Percentiles rank a stretch among this genome's conserved stretches.
Evolutionary conservation across 805 yeast species (phyloP).

Genomic region (Ogataea thermomethanolica): DNA sequence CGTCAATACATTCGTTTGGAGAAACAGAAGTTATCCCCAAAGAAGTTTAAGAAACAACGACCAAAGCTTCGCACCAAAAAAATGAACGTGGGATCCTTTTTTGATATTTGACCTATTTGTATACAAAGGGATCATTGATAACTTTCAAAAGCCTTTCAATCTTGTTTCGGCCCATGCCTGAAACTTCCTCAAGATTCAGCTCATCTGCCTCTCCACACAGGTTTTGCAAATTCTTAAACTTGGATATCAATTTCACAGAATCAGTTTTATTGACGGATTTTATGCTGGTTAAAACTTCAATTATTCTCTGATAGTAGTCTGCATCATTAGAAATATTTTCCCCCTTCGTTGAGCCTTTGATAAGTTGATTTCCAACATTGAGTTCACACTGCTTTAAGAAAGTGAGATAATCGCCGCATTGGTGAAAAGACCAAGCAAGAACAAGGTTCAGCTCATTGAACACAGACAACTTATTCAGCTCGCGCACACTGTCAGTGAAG

Average conservation of each 20-base stretch:
- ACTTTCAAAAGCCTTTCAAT: constrained; percentile 37
- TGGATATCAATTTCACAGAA: constrained; percentile 47
- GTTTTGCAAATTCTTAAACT: constrained; percentile 42
- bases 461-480: constrained; percentile 45
- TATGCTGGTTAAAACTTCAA: constrained; percentile 44
- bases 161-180: constrained; percentile 50
- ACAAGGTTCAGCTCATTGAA: constrained; percentile 48
- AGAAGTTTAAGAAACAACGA: constrained; percentile 1
- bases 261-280: constrained; percentile 52
- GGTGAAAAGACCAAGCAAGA: constrained; percentile 53
- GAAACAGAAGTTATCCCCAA: neutral
- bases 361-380: constrained; percentile 30
- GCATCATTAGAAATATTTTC: constrained; percentile 31
- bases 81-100: constrained; percentile 16
- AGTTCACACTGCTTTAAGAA: constrained; percentile 33
- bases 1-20: neutral
- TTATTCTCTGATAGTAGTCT: constrained; percentile 43
- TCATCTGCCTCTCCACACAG: constrained; percentile 36
- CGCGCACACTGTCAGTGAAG: constrained; percentile 46
- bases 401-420: constrained; percentile 44
- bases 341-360: constrained; percentile 37
- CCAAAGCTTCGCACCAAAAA: constrained; percentile 10
- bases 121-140: constrained; percentile 50
- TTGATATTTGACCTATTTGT: constrained; percentile 33
- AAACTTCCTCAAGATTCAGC: constrained; percentile 33